Evolutionary conservation across 371 early-diverging fungal species (phyloP), one percentile per base, ranked within the genome.

Genomic region (Blastocladiella emersonii): DNA sequence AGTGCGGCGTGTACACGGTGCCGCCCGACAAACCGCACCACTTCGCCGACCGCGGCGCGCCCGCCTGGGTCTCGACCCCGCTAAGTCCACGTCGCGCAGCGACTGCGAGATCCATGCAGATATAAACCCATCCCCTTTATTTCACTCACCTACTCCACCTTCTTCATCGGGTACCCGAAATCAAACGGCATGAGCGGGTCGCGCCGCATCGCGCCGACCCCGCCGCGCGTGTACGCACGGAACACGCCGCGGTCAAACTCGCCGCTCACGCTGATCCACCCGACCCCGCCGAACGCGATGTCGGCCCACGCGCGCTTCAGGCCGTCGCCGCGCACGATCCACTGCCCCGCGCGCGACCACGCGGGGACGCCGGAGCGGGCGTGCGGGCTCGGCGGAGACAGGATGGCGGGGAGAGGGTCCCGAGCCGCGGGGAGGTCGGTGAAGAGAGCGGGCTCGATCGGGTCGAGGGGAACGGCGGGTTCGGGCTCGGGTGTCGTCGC

Each of bases 111-210:
- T n/a, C n/a, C n/a, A n/a, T n/a, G n/a, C n/a, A n/a, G n/a, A n/a
- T n/a, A n/a, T n/a, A n/a, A n/a, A n/a, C n/a, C n/a, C n/a, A n/a
- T n/a, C n/a, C n/a, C n/a, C n/a, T n/a, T n/a, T n/a, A n/a, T n/a
- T n/a, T n/a, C n/a, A n/a, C n/a, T n/a, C n/a, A n/a, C n/a, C n/a
- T 44, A 51, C 30, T 51, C 51, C 10, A 59, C 19, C 35, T n/a
- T 39, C 19, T 59, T 59, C 43, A 59, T 43, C 13, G 37, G 37
- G 12, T 34, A n/a, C 35, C 30, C 36, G 19, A 43, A 59, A 39
- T 59, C 59, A 59, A 25, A 35, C 59, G 59, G 59, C 59, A 59
- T 39, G 25, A 59, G 43, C 43, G 59, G 13, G 25, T 37, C 39
- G 17, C 59, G 23, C 25, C 25, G 12, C 59, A 35, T 23, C 3